Evolutionary conservation across 2,329 filamentous ascomycete species (phyloP), one percentile per base, ranked within the genome.

Genomic region (Stylonectria norvegica): DNA sequence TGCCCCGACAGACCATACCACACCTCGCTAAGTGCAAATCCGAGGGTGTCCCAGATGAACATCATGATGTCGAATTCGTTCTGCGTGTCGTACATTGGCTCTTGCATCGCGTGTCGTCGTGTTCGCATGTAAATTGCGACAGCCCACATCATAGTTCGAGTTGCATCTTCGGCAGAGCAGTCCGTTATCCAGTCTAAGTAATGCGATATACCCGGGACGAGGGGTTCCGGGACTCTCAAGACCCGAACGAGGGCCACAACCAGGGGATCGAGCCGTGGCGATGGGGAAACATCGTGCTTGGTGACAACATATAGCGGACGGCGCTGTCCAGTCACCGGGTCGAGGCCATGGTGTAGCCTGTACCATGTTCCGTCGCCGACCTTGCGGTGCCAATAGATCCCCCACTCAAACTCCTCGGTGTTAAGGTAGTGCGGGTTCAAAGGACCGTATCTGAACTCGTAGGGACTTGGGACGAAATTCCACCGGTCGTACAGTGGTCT

Each of bases 391-490:
- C 55, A 62, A 47, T 66, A 66, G 33, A 66, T 40, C n/a, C 61
- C 63, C 63, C 63, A 66, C 47, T 55, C 50, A 33, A 66, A 65
- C 30, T 65, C 57, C 27, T 61, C 57, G 5, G 44, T 46, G 4
- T 42, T 52, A 15, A 45, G 36, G 16, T 50, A 47, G 20, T 50
- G 32, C 5, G 53, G 32, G n/a, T 48, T 49, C 15, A 27, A 38
- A 9, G 45, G 47, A 17, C 58, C 50, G 29, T 58, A 47, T n/a
- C n/a, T n/a, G n/a, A n/a, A n/a, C n/a, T n/a, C n/a, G n/a, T n/a
- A n/a, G n/a, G n/a, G n/a, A n/a, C n/a, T n/a, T n/a, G n/a, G n/a
- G n/a, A n/a, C n/a, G n/a, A n/a, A n/a, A 4, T 38, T 42, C n/a
- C 36, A 43, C 5, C 45, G 36, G 16, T 43, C 42, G 22, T 22